A percentile compares a stretch with the other conserved stretches of the same genome.
These are phyloP conservation scores for Entophlyctis luteolus DNA, from an alignment of 192 early-diverging fungal genomes.

Conservation along the genomic window DNA sequence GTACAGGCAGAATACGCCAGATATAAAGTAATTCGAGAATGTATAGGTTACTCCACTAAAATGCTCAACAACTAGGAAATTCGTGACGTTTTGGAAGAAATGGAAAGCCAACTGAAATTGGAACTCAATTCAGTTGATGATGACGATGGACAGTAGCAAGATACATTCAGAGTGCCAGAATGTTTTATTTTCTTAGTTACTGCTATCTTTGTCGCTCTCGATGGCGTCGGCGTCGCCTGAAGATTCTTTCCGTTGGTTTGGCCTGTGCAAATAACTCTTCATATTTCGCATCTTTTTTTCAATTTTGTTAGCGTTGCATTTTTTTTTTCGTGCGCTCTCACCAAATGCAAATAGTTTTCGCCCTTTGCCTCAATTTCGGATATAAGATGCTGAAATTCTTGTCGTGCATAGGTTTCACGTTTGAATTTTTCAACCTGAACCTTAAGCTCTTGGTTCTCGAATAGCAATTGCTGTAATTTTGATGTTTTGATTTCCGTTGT, in stretches of 20 bases:
- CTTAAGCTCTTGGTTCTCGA: constrained; percentile 29
- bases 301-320: too few species aligned
- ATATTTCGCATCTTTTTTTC: constrained; percentile 13
- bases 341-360: constrained; percentile 40
- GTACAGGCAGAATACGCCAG: constrained; percentile 38
- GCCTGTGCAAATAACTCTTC: constrained; percentile 23
- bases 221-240: constrained; percentile 10
- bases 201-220: constrained; percentile 6
- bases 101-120: constrained; percentile 3
- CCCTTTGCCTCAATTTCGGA: constrained; percentile 35
- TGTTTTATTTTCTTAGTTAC: too few species aligned
- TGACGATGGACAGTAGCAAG: neutral
- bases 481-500: constrained; percentile 22
- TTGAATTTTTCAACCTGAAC: constrained; percentile 32
- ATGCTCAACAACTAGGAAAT: constrained; percentile 2
- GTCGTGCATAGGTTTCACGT: constrained; percentile 15
- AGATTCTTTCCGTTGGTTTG: neutral
- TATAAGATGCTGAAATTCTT: constrained; percentile 33
- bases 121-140: neutral
- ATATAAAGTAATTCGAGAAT: constrained; percentile 39
- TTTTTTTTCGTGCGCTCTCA: constrained; percentile 5
- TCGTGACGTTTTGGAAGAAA: constrained; percentile 1
- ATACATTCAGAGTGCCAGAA: neutral
- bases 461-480: constrained; percentile 21
- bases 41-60: neutral